Evolutionary conservation across 2,329 filamentous ascomycete genomes (phyloP), one percentile per base, ranked within the genome.

Genomic region (Ceratocystis albifundus): DNA sequence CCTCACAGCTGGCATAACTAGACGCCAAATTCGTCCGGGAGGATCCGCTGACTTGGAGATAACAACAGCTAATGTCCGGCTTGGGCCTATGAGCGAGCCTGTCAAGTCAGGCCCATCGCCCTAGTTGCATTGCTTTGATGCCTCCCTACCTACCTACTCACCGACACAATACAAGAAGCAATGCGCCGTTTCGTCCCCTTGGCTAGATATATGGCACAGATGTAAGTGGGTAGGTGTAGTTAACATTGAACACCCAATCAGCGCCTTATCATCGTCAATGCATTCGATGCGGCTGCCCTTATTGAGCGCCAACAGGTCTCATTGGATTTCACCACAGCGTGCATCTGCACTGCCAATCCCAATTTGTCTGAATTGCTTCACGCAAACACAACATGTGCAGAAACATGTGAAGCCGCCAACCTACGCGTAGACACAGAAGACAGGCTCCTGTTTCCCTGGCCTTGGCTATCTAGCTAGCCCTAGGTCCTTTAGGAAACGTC

Each of bases 311-410:
- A 32, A 7, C 4, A 32, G 3, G 28, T 32, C 55, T 59, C 28
- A 59, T n/a, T 20, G 30, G 17, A 59, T 59, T n/a, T 36, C 28
- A 59, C 3, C 22, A 36, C 55, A 59, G 55, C 55, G 32, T 32
- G 12, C 8, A 59, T 36, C 28, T 36, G n/a, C 55, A 36, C 55
- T 59, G 55, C 28, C 25, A 59, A 59, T 59, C 55, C n/a, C 30
- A n/a, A 20, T 8, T 32, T 59, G 55, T 59, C 55, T 36, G 55
- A 36, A 17, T 36, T 59, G 30, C 55, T 12, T 59, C 28, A 15
- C 55, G 55, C 28, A 57, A 57, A 17, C 53, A 57, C 7, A 6
- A 28, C 17, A 12, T 22, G n/a, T 20, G 48, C 7, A 53, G 20
- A 53, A 25, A 12, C 20, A 3, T 25, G 12, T 53, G 15, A 41